These are phyloP conservation scores for Ceratobasidium sp. DNA, from an alignment of 1,284 basidiomycete genomes.

Conservation along the genomic window DNA sequence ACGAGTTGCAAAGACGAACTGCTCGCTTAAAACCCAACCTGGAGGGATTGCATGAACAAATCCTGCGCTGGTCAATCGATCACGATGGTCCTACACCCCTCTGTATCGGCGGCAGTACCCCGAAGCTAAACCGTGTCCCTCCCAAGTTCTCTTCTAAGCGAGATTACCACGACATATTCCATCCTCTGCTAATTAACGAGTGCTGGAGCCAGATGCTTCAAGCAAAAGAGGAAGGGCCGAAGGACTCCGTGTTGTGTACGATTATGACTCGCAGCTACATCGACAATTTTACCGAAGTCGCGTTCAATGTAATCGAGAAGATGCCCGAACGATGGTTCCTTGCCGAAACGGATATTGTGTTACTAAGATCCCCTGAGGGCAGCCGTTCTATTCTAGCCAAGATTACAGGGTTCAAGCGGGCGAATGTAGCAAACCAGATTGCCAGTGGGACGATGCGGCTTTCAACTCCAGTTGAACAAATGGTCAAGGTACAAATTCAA, in stretches of 20 bases:
- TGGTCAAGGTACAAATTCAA: conserved; percentile 65
- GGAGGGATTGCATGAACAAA: conserved; percentile 36
- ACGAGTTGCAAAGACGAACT: conserved; percentile 31
- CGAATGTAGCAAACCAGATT: conserved; percentile 54
- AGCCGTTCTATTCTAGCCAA: conserved; percentile 78
- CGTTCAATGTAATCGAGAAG: conserved; percentile 69
- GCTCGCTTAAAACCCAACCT: conserved; percentile 34
- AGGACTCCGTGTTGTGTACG: conserved; percentile 68
- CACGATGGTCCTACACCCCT: conserved; percentile 74
- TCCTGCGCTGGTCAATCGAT: conserved; percentile 55
- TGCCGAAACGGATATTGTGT: conserved; percentile 83
- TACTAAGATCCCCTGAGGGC: conserved; percentile 70
- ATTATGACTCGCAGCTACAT: conserved; percentile 74
- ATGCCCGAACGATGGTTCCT: conserved; percentile 79
- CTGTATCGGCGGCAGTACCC: conserved; percentile 56
- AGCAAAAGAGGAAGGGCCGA: conserved; percentile 73
- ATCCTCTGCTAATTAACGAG: conserved; percentile 91
- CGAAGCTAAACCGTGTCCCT: conserved; percentile 61
- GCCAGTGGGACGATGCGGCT: conserved; percentile 63
- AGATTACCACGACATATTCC: conserved; percentile 83
- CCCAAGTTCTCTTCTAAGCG: conserved; percentile 75
- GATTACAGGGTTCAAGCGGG: conserved; percentile 72
- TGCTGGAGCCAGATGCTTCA: conserved; percentile 91
- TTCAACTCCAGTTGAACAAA: conserved; percentile 61
- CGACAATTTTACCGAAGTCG: conserved; percentile 81